A percentile compares a stretch with the other conserved stretches of the same genome.
These are phyloP conservation scores for Thelonectria blattea DNA, from an alignment of 2,329 filamentous ascomycete species.

Conservation along the genomic window DNA sequence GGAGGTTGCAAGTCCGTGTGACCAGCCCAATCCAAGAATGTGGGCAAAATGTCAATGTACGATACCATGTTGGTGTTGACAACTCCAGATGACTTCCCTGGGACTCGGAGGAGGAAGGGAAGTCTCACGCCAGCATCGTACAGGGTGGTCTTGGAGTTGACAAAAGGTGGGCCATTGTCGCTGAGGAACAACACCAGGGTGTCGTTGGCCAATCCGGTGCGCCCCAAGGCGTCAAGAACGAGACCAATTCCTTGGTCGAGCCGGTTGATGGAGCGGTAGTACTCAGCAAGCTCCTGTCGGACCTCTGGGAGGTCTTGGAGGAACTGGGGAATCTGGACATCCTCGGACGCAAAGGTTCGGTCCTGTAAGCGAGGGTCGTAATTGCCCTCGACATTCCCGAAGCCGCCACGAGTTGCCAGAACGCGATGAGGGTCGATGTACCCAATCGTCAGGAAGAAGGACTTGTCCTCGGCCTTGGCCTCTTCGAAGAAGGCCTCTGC, in stretches of 20 bases:
- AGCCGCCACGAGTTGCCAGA: slow-evolving; percentile 45
- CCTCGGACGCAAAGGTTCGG: slow-evolving; percentile 36
- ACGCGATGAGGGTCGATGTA: slow-evolving; percentile 55
- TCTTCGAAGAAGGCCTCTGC: slow-evolving; percentile 47
- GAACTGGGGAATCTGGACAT: slow-evolving; percentile 50
- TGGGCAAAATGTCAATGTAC: slow-evolving; percentile 54
- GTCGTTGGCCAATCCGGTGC: slow-evolving; percentile 39
- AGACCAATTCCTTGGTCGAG: slow-evolving; percentile 51
- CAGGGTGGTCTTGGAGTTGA: slow-evolving; percentile 58
- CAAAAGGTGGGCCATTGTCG: slow-evolving; percentile 56
- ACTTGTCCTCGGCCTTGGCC: slow-evolving; percentile 38
- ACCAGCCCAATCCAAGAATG: slow-evolving; percentile 49
- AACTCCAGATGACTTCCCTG: slow-evolving; percentile 35
- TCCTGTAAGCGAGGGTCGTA: slow-evolving; percentile 35
- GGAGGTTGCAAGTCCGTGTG: slow-evolving; percentile 19
- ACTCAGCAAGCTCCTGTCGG: slow-evolving; percentile 51
- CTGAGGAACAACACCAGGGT: slow-evolving; percentile 55
- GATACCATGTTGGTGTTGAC: slow-evolving; percentile 53
- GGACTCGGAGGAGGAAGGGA: slow-evolving; percentile 49
- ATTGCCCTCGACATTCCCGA: slow-evolving; percentile 49
- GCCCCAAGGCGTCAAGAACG: slow-evolving; percentile 44
- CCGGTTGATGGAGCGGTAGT: slow-evolving; percentile 49
- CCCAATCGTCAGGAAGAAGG: slow-evolving; percentile 54
- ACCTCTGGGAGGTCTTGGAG: slow-evolving; percentile 49
- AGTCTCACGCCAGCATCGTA: slow-evolving; percentile 54